Base-by-base conservation (phyloP, 192 early-diverging fungal genomes). In the Podochytrium sp. region DNA sequence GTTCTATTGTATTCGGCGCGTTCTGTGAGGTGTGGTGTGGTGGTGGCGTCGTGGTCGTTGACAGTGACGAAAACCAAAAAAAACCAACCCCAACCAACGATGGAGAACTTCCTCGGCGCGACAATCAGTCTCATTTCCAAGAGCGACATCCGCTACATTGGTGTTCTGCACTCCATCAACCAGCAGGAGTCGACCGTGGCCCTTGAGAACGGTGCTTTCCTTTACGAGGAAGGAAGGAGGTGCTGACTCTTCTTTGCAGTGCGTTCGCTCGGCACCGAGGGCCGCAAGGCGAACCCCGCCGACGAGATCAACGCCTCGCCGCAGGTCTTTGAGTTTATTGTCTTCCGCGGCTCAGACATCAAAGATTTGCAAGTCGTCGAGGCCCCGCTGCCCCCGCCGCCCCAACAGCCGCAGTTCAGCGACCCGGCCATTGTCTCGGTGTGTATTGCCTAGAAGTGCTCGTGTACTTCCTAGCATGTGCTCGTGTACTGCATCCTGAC, bases 201-300 rank as follows among this genome's bases (percentile, higher is more conserved):
- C n/a, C 88, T 98, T 43, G 90, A 92, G 68, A 85, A 96, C 80
- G 93, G 93, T 93, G 76, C 73, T 35, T 3, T 10, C 7, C 6
- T 25, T 47, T 47, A 12, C 10, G 43, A 7, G 7, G 20, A 47
- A 47, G 10, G 20, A 47, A 12, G 7, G 10, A 12, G 7, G 43
- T 47, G 20, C 20, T 47, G 43, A 47, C 7, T 47, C 55, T 18
- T n/a, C 39, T 20, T 39, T 30, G 2, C 65, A 94, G 94, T 95
- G 57, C 90, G 90, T 51, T 96, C 94, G n/a, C 92, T 90, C 80
- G 97, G 97, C 66, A 99, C 97, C 1, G 97, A 99, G 80, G 96
- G 96, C 71, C 91, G 97, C 33, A 83, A 84, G 14, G 82, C 79
- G 32, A 89, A 93, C 65, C 90, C 89, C 12, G 66, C 78, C 53